These are phyloP conservation scores for Saksenaea oblongispora DNA, from an alignment of 371 early-diverging fungal species.

Conservation along the genomic window DNA sequence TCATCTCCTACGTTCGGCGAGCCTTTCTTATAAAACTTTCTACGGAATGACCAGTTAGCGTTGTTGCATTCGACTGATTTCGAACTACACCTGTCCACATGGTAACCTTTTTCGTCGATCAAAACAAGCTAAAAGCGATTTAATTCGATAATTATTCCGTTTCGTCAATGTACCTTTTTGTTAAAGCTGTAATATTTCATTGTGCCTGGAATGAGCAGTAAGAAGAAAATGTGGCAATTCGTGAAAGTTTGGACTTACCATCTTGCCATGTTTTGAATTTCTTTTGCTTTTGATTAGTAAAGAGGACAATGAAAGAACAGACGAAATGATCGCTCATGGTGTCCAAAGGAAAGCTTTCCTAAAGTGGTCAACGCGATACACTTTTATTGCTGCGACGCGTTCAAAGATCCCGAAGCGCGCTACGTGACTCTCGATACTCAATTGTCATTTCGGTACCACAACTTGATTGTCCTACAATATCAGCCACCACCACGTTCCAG, in stretches of 20 bases:
- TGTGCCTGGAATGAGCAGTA: slow-evolving; percentile 23
- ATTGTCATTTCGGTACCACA: no score
- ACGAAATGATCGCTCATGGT: slow-evolving; percentile 26
- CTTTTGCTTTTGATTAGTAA: slow-evolving; percentile 61
- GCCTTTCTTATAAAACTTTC: slow-evolving; percentile 48
- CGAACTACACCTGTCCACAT: slow-evolving; percentile 37
- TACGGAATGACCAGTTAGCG: slow-evolving; percentile 6
- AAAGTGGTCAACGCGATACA: not conserved
- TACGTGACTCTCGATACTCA: not conserved
- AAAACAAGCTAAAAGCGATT: slow-evolving; percentile 34
- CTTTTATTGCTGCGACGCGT: not conserved
- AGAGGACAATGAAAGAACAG: slow-evolving; percentile 37
- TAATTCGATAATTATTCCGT: not conserved
- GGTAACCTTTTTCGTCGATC: slow-evolving; percentile 50
- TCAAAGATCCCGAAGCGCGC: not conserved
- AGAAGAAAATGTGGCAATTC: not conserved
- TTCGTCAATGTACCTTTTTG: slow-evolving; percentile 32
- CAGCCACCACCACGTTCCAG: no score
- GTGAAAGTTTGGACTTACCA: slow-evolving; percentile 34
- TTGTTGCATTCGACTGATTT: not conserved
- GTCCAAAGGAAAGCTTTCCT: not conserved
- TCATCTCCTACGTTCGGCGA: slow-evolving; percentile 54
- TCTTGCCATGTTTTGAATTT: slow-evolving; percentile 70
- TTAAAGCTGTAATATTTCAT: slow-evolving; percentile 47
- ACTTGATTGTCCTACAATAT: no score